Conservation (phyloP, 306 rosid species). For the Rosa multiflora region DNA sequence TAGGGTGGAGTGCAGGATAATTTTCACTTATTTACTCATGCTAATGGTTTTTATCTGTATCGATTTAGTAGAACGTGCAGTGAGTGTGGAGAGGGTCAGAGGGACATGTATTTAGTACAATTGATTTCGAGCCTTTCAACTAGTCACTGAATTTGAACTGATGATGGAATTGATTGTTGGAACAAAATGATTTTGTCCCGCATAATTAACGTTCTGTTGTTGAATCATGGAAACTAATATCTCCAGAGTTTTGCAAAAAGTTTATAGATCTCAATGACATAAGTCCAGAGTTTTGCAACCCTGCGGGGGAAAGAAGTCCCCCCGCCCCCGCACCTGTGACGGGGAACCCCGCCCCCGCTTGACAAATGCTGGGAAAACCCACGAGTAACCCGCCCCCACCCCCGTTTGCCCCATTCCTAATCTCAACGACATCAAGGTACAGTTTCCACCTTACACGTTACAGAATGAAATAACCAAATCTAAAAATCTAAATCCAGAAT, state of each 20-base stretch:
- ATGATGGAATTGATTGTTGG: neutral
- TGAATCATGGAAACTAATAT: neutral
- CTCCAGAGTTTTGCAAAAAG: neutral
- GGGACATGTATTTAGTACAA: neutral
- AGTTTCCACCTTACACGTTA: neutral
- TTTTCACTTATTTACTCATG: neutral
- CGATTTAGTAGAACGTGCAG: neutral
- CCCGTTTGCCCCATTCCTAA: too few relatives aligned
- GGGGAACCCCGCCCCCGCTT: too few relatives aligned
- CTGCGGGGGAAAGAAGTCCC: too few relatives aligned
- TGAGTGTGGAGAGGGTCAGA: neutral
- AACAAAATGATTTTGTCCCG: neutral
- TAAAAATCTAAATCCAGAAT: neutral
- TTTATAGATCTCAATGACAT: neutral
- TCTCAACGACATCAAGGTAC: too few relatives aligned
- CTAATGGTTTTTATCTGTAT: neutral
- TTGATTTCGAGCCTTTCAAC: slow-evolving; percentile 4
- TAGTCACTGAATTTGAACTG: too few relatives aligned
- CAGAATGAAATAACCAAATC: neutral
- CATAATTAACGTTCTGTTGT: neutral
- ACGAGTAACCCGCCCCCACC: too few relatives aligned
- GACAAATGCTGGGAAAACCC: too few relatives aligned
- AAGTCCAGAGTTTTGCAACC: too few relatives aligned
- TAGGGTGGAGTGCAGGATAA: slow-evolving; percentile 19
- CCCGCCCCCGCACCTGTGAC: too few relatives aligned